Evolutionary conservation across 2,329 filamentous ascomycete species (phyloP), one percentile per base, ranked within the genome.

Genomic region (Trichoderma gracile): DNA sequence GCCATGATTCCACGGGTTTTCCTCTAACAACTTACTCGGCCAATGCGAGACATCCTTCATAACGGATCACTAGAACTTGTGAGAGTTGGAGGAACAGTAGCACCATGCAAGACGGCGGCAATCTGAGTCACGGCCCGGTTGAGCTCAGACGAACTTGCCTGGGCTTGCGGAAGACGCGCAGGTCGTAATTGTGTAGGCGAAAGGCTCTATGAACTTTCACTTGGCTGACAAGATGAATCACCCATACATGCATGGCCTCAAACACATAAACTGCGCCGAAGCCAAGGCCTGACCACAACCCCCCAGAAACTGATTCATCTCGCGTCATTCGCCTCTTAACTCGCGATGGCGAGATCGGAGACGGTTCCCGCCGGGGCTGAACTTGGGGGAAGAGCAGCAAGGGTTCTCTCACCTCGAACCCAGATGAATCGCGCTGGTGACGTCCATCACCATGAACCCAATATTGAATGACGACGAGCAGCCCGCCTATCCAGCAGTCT

Each of bases 101-200:
- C 30, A 55, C 10, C 1, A 33, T 30, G 49, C 33, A 55, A 42
- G 19, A n/a, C 23, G 52, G 42, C 54, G 42, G 54, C 54, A 33
- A 46, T 45, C 40, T 57, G 54, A 57, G 40, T 46, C 54, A 57
- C 54, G 46, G 54, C 54, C 54, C 21, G 19, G n/a, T 46, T 40
- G n/a, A 43, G 27, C 23, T 38, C 25, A 10, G 23, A 30, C 46
- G 19, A 23, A 23, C 10, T 12, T 40, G 21, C 30, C 10, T n/a
- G 38, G 3, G 23, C 46, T 30, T 23, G 19, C 46, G 45, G 57
- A 60, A 46, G 50, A 42, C 21, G 46, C 46, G 50, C 21, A 52
- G 43, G 19, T 52, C 33, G 57, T 17, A 33, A 21, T 23, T n/a
- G 17, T 23, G 2, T 38, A 42, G 27, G 23, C 57, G 43, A 17